phyloP scores from a whole-genome alignment of 2,329 filamentous ascomycete genomes.

The Fusarium camptoceras region DNA sequence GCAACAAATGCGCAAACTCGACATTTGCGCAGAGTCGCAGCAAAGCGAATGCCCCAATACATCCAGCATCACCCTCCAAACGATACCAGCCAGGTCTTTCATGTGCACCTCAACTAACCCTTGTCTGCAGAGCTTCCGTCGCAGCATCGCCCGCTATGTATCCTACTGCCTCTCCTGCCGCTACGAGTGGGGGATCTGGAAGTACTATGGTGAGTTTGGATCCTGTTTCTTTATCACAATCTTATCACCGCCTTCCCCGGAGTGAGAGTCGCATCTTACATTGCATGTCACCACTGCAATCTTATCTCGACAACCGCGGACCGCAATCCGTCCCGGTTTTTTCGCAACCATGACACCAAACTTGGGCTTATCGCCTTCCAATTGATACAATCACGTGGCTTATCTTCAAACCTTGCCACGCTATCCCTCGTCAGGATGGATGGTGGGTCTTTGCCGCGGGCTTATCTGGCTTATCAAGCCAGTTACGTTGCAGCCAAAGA shows the following conservation, averaged over 20 bases:
- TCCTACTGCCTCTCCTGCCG: slow-evolving; percentile 53
- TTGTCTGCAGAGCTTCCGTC: slow-evolving; percentile 34
- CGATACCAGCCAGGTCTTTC: not conserved
- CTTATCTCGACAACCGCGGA: slow-evolving; percentile 18
- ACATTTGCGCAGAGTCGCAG: not conserved
- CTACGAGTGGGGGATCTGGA: slow-evolving; percentile 54
- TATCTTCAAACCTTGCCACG: slow-evolving; percentile 37
- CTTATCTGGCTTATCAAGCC: slow-evolving; percentile 54
- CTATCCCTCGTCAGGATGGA: slow-evolving; percentile 40
- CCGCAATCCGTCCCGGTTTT: slow-evolving; percentile 14
- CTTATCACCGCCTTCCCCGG: slow-evolving; percentile 9
- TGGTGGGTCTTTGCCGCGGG: slow-evolving; percentile 35
- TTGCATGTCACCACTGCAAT: slow-evolving; percentile 24
- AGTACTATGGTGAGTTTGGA: slow-evolving; percentile 55
- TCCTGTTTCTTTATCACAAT: slow-evolving; percentile 22
- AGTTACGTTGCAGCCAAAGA: slow-evolving; percentile 48
- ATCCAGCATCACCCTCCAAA: not conserved
- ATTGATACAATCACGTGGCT: slow-evolving; percentile 49
- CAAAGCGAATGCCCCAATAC: not conserved
- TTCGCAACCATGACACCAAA: slow-evolving; percentile 6
- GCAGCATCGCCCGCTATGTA: slow-evolving; percentile 44
- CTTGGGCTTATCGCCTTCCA: slow-evolving; percentile 37
- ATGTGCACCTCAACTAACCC: slow-evolving; percentile 35
- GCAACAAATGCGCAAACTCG: not conserved
- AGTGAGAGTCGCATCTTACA: slow-evolving; percentile 11